phyloP scores from a whole-genome alignment of 805 yeast genomes.

The Komagataella populi region DNA sequence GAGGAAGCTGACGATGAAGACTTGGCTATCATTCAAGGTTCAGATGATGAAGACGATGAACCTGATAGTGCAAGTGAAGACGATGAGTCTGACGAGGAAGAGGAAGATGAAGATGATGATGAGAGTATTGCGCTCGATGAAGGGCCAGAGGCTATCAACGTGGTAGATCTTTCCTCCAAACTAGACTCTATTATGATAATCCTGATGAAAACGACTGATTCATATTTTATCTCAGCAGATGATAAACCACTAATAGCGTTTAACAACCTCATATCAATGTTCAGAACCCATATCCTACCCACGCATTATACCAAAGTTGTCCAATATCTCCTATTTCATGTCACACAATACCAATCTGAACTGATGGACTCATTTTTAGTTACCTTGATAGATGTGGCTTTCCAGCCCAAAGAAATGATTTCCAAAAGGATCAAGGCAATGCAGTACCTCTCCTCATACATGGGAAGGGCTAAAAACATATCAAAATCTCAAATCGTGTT shows the following conservation, averaged over 20 bases:
- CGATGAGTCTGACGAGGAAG: constrained; percentile 13
- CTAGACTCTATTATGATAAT: constrained; percentile 56
- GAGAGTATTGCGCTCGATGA: constrained; percentile 19
- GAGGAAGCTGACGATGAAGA: constrained; percentile 76
- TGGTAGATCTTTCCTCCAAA: constrained; percentile 45
- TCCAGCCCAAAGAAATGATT: constrained; percentile 50
- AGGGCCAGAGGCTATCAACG: constrained; percentile 21
- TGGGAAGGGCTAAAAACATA: constrained; percentile 73
- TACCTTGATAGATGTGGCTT: constrained; percentile 69
- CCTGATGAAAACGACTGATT: constrained; percentile 37
- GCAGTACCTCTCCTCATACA: constrained; percentile 83
- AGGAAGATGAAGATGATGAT: constrained; percentile 17
- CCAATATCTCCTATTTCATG: constrained; percentile 72
- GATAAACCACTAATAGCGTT: constrained; percentile 35
- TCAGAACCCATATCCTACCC: constrained; percentile 73
- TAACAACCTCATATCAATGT: constrained; percentile 61
- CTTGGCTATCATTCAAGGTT: constrained; percentile 13
- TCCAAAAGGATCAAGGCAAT: constrained; percentile 78
- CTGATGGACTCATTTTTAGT: constrained; percentile 78
- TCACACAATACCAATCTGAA: constrained; percentile 72
- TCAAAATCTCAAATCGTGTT: constrained; percentile 62
- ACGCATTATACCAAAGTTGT: constrained; percentile 85
- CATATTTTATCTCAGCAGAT: constrained; percentile 6
- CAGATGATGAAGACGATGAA: constrained; percentile 27
- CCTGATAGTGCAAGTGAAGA: constrained; percentile 13